Conservation (phyloP, 2,329 filamentous ascomycete genomes). For the Arthrocladium fulminans region DNA sequence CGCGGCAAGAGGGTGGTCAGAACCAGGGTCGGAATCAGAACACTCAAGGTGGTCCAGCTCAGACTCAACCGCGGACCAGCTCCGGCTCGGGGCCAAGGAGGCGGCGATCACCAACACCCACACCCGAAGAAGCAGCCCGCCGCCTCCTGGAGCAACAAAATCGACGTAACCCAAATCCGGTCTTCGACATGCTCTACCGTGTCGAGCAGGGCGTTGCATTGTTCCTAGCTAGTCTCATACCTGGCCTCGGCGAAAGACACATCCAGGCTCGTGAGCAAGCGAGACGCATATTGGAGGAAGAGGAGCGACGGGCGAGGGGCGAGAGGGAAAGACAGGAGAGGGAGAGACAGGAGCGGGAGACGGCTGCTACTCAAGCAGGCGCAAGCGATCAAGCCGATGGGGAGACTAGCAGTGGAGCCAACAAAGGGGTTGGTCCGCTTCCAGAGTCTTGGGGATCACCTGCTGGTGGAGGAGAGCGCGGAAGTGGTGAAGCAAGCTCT, state of each 20-base stretch:
- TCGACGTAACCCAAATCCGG: conserved; percentile 13
- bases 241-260: conserved; percentile 54
- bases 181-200: conserved; percentile 21
- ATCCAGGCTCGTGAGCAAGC: conserved; percentile 48
- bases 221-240: conserved; percentile 54
- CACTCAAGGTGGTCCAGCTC: background rate
- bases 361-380: background rate
- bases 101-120: background rate
- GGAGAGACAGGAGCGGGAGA: background rate
- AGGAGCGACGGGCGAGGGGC: conserved; percentile 16
- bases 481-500: background rate
- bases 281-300: conserved; percentile 25
- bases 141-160: conserved; percentile 19
- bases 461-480: background rate
- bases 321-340: conserved; percentile 1
- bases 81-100: background rate
- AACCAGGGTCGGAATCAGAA: background rate
- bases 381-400: background rate
- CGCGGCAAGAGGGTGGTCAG: background rate
- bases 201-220: conserved; percentile 50
- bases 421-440: background rate
- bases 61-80: no score
- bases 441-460: background rate
- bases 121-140: conserved; percentile 21
- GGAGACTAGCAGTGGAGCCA: background rate